Evolutionary conservation across 768 basidiomycete species (phyloP).

Genomic region (Boletus sensibilis): DNA sequence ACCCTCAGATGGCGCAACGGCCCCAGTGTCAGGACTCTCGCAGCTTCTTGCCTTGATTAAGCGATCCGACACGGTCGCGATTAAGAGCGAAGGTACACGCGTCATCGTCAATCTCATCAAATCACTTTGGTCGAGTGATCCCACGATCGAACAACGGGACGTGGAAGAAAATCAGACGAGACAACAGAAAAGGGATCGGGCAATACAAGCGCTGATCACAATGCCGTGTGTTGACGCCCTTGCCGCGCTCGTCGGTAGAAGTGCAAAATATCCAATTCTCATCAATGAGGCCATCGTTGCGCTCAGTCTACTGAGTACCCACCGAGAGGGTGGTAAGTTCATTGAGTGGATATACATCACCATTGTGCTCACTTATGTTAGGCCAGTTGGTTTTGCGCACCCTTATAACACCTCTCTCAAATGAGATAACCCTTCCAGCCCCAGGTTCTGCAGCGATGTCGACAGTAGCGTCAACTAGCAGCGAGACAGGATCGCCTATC

Average conservation of each 20-base stretch:
- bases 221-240: conserved; percentile 60
- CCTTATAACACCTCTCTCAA: conserved; percentile 49
- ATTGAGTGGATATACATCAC: background rate
- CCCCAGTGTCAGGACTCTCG: conserved; percentile 51
- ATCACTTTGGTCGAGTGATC: conserved; percentile 65
- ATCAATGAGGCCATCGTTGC: conserved; percentile 89
- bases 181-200: conserved; percentile 50
- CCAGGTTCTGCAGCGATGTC: conserved; percentile 37
- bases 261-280: conserved; percentile 77
- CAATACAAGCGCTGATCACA: conserved; percentile 52
- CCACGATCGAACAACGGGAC: conserved; percentile 28
- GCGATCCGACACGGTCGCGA: conserved; percentile 76
- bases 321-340: conserved; percentile 60
- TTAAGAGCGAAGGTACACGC: conserved; percentile 89
- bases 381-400: conserved; percentile 63
- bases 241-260: conserved; percentile 68
- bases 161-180: conserved; percentile 38
- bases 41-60: conserved; percentile 72
- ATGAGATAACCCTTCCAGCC: conserved; percentile 36
- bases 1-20: conserved; percentile 33
- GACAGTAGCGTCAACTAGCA: conserved; percentile 40
- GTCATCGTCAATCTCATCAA: conserved; percentile 84
- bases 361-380: conserved; percentile 30
- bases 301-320: conserved; percentile 70
- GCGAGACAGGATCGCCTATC: conserved; percentile 48